These are phyloP conservation scores for Boletus subcaerulescens DNA, from an alignment of 768 basidiomycete species.

Conservation along the genomic window DNA sequence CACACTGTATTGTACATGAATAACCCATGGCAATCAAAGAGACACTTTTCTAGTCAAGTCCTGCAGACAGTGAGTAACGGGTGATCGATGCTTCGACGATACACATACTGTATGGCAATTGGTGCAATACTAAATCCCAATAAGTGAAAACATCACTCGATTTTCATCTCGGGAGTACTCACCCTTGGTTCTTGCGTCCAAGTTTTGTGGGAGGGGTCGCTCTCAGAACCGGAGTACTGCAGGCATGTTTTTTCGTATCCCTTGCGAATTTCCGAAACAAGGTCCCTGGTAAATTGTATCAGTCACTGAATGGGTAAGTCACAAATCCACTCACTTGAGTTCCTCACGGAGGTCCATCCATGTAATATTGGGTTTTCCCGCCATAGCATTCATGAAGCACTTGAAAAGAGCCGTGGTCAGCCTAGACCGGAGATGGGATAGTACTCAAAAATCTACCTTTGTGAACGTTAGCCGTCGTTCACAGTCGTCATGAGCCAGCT, in stretches of 20 bases:
- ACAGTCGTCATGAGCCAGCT: constrained; percentile 23
- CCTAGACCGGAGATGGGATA: not conserved
- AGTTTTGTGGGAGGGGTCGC: not conserved
- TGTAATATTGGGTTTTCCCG: constrained; percentile 8
- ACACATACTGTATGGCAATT: constrained; percentile 8
- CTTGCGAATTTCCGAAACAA: constrained; percentile 10
- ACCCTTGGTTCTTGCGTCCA: constrained; percentile 24
- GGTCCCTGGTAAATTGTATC: constrained; percentile 2
- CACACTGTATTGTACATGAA: not conserved
- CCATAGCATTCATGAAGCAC: constrained; percentile 20
- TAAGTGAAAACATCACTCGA: not conserved
- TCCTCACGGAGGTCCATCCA: constrained; percentile 20
- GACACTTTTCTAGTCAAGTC: constrained; percentile 8
- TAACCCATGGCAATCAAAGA: constrained; percentile 3
- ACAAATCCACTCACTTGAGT: constrained; percentile 12
- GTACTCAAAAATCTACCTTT: constrained; percentile 11
- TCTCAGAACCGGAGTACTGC: not conserved
- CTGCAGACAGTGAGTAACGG: constrained; percentile 1
- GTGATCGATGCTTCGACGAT: not conserved
- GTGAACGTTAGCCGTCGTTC: constrained; percentile 21
- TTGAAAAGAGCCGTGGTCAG: constrained; percentile 1
- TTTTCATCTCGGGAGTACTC: constrained; percentile 3
- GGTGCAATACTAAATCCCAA: constrained; percentile 8
- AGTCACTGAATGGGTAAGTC: not conserved
- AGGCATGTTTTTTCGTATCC: constrained; percentile 7